These are phyloP conservation scores for Colletotrichum plurivorum DNA, from an alignment of 2,329 filamentous ascomycete species.

Conservation along the genomic window DNA sequence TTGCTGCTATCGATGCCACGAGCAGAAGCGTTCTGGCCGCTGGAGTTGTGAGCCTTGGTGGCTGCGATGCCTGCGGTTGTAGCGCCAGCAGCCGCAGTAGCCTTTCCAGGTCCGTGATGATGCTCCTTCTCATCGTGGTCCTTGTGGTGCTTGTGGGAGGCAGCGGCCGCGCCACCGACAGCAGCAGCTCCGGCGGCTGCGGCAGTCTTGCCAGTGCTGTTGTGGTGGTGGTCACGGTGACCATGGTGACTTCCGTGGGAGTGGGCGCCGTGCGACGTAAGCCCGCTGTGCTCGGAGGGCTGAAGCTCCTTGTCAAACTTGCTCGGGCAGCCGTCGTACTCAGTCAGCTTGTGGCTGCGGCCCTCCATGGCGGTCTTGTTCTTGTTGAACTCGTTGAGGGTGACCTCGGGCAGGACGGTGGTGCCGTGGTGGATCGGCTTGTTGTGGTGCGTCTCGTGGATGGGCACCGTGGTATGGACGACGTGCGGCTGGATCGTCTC, in stretches of 20 bases:
- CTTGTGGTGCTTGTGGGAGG: conserved; percentile 7
- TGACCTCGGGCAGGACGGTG: conserved; percentile 74
- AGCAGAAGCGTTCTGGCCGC: neutral
- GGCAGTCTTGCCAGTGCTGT: neutral
- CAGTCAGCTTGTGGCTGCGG: conserved; percentile 57
- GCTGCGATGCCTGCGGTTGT: conserved; percentile 2
- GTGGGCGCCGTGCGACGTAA: neutral
- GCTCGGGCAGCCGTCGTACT: conserved; percentile 74
- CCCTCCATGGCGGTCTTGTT: conserved; percentile 55
- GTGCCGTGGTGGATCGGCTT: conserved; percentile 76
- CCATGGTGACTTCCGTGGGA: neutral
- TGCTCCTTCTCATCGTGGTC: neutral
- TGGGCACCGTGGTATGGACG: conserved; percentile 79
- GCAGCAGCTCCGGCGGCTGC: neutral
- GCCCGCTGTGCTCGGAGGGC: conserved; percentile 19
- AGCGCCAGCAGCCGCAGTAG: neutral
- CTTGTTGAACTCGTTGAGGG: conserved; percentile 73
- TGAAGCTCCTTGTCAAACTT: conserved; percentile 51
- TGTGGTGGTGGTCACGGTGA: neutral
- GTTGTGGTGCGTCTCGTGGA: conserved; percentile 81
- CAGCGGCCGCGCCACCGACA: neutral
- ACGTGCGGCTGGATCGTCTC: conserved; percentile 77
- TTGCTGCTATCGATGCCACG: neutral
- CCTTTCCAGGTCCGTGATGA: neutral
- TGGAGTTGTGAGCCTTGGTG: neutral